Conservation (phyloP, 73 alveolate species). For the Uronychia setigera region DNA sequence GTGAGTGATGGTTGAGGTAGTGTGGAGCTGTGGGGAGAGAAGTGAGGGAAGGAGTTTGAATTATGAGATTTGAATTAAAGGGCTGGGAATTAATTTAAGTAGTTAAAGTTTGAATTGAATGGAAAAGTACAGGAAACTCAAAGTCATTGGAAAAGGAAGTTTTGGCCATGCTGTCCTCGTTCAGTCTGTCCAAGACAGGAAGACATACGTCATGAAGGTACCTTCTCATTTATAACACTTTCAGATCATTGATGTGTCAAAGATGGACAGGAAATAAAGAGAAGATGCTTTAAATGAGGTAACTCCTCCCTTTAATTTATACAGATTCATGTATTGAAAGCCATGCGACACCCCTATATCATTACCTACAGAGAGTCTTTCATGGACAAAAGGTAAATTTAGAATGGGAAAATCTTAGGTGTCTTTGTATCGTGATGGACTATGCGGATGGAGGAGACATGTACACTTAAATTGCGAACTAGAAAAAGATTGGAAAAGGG, state of each 20-base stretch:
- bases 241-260: slow-evolving; percentile 79
- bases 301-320: not conserved
- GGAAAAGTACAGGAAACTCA: slow-evolving; percentile 67
- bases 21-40: too few species aligned
- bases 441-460: slow-evolving; percentile 99
- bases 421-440: slow-evolving; percentile 95
- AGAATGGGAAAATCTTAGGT: slow-evolving; percentile 50
- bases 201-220: slow-evolving; percentile 74
- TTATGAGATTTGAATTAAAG: too few species aligned
- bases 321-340: slow-evolving; percentile 77
- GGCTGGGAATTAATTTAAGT: too few species aligned
- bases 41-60: too few species aligned
- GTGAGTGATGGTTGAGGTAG: too few species aligned
- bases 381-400: slow-evolving; percentile 76
- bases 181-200: slow-evolving; percentile 50
- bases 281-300: slow-evolving; percentile 93
- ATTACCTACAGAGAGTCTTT: slow-evolving; percentile 91
- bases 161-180: slow-evolving; percentile 70
- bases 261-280: slow-evolving; percentile 91
- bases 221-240: not conserved
- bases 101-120: slow-evolving; percentile 31
- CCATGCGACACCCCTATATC: slow-evolving; percentile 95
- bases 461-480: slow-evolving; percentile 88
- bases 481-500: slow-evolving; percentile 56
- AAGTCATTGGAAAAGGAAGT: slow-evolving; percentile 66